Base-by-base conservation (phyloP, 2,329 filamentous ascomycete species). In the Hypocreales sp. region DNA sequence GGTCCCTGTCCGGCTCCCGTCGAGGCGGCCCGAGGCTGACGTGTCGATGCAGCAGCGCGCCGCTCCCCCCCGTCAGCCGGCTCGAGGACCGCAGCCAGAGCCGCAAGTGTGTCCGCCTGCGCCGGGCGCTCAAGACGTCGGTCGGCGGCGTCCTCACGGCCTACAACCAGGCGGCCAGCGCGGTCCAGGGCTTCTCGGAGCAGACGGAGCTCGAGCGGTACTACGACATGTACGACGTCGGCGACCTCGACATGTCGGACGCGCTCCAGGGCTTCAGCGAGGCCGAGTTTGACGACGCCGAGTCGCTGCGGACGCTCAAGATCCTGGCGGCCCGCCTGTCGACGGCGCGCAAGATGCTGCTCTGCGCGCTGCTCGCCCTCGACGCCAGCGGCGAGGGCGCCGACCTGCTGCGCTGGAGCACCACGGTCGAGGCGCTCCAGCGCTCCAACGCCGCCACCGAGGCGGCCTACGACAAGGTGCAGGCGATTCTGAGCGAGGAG, bases 61-160 rank as follows among this genome's bases (percentile, higher is more conserved):
- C 86, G 15, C 56, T 95, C 20, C 87, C 90, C 6, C 90, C 90
- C n/a, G 79, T 94, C 33, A 92, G 80, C 38, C 73, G 87, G 24
- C 63, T 98, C 18, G 90, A 98, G 48, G 83, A 92, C 39, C 74
- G 74, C 33, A 72, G 72, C 23, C 80, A 92, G 47, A 69, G 64
- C 7, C 69, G 83, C 40, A 76, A 83, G 44, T 98, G 90, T 46
- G 60, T 76, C 35, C 72, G 82, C 35, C 59, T 98, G 20, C 79
- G 90, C 34, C 76, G 75, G 35, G 71, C 70, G n/a, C 61, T 95
- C 6, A 73, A 72, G 28, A 66, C 65, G 25, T 74, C 72, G 33
- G 72, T 92, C 34, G 65, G 65, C 21, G 68, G 76, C 10, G 67
- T 79, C 28, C 71, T 93, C 22, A 66, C 74, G 23, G 67, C 69